Conservation (phyloP, 169 alveolate genomes). For the Blepharisma undulans region DNA sequence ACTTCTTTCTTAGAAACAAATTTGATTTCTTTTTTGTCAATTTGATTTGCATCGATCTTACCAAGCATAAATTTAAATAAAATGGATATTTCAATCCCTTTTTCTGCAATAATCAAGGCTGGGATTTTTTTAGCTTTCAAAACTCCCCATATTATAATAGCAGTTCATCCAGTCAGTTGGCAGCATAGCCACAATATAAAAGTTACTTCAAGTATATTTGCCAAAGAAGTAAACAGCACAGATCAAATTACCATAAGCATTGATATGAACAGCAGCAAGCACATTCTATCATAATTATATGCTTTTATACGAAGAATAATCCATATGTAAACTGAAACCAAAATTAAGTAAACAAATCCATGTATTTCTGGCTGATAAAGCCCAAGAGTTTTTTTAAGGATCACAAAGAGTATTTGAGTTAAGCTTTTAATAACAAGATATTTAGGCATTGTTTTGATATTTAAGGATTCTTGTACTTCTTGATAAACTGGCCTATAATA, state of each 20-base stretch:
- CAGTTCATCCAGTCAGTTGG: not conserved
- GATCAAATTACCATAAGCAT: not conserved
- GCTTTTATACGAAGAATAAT: not conserved
- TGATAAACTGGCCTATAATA: conserved; percentile 28
- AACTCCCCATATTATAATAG: not conserved
- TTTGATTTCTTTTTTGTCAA: not conserved
- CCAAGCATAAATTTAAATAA: not conserved
- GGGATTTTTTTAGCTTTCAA: not conserved
- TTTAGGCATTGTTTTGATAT: conserved; percentile 1
- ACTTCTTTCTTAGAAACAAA: not conserved
- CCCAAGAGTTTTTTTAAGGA: not conserved
- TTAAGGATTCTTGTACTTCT: not conserved
- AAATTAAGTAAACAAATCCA: not conserved
- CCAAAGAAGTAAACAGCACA: not conserved
- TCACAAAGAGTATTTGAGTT: not conserved
- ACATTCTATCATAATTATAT: not conserved
- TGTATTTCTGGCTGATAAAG: not conserved
- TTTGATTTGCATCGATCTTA: not conserved
- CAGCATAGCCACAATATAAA: not conserved
- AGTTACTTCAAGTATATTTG: not conserved
- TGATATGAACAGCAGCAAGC: not conserved
- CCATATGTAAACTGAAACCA: not conserved
- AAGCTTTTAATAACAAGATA: not conserved
- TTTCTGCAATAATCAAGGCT: not conserved
- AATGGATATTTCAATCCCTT: not conserved